Percentiles rank a stretch among this genome's conserved stretches.
phyloP scores from a whole-genome alignment of 805 yeast genomes.

The Naumovozyma baii region DNA sequence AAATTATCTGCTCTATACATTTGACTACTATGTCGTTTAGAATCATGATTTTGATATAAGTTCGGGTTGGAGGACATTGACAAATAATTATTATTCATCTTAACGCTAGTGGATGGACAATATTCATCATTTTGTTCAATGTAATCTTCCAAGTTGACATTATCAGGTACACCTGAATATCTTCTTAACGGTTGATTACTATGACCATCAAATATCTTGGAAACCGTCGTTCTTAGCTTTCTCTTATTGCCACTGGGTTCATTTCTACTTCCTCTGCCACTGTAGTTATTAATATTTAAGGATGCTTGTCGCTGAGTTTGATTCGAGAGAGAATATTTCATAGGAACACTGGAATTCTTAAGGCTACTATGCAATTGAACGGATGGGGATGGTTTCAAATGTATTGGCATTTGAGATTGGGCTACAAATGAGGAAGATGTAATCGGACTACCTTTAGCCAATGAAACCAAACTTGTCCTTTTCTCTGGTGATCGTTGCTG shows the following conservation, averaged over 20 bases:
- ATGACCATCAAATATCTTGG: slow-evolving; percentile 61
- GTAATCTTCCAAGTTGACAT: slow-evolving; percentile 38
- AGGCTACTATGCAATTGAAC: background rate
- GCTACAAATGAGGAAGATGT: background rate
- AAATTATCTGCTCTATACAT: background rate
- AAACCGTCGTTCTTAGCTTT: slow-evolving; percentile 56
- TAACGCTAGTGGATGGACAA: slow-evolving; percentile 4
- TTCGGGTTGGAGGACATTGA: too few relatives aligned
- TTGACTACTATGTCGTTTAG: background rate
- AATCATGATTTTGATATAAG: too few relatives aligned
- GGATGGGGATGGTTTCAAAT: background rate
- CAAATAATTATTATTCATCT: slow-evolving; percentile 3
- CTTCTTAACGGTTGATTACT: slow-evolving; percentile 58
- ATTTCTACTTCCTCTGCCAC: background rate
- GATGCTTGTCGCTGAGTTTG: slow-evolving; percentile 11
- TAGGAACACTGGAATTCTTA: background rate
- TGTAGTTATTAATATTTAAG: background rate
- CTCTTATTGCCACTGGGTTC: slow-evolving; percentile 10
- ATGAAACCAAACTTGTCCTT: slow-evolving; percentile 15
- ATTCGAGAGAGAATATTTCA: slow-evolving; percentile 12
- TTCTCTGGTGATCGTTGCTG: slow-evolving; percentile 21
- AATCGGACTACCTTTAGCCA: slow-evolving; percentile 6
- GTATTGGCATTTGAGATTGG: slow-evolving; percentile 5
- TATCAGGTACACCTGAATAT: slow-evolving; percentile 62
- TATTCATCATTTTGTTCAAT: slow-evolving; percentile 35